Base-by-base conservation (phyloP, 2,329 filamentous ascomycete species). In the Sporothrix curviconia region DNA sequence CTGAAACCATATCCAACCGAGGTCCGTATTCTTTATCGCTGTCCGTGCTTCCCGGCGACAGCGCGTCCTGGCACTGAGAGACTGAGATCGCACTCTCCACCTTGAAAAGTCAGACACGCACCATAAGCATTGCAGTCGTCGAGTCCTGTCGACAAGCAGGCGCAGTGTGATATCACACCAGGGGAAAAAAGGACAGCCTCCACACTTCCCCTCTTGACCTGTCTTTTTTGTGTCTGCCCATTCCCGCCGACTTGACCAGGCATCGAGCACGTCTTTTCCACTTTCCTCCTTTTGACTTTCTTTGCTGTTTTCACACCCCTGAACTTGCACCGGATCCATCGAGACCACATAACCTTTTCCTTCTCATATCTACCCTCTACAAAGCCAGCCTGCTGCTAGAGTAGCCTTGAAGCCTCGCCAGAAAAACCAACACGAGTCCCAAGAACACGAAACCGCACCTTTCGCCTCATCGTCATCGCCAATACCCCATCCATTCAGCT, bases 151-250 rank as follows among this genome's bases (percentile, higher is more conserved):
- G 32, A 14, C 17, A 8, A 40, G 15, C 12, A 15, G 12, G 32
- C 32, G 19, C 32, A 50, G 47, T 22, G 47, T 50, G 47, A 50
- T 50, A 50, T 50, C 47, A 50, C 47, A n/a, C 46, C 49, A 40
- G 40, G 34, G 22, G 28, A 39, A n/a, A n/a, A n/a, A n/a, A n/a
- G n/a, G 34, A n/a, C 50, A 19, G 25, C 50, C 50, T 42, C 37
- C 50, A 40, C 49, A 19, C 14, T 52, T 22, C n/a, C 24, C 36
- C 37, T 53, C 37, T 37, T 53, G 47, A 32, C 22, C 47, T 28
- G 44, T 51, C 32, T 39, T 51, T 44, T 43, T 44, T 52, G 49
- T 53, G 37, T 22, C 24, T 32, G 37, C 32, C 50, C 36, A 11
- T 53, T 37, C 37, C 50, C 25, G 36, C 25, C 50, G 24, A 25